Base-by-base conservation (phyloP, 306 rosid genomes). In the Bauhinia variegata region DNA sequence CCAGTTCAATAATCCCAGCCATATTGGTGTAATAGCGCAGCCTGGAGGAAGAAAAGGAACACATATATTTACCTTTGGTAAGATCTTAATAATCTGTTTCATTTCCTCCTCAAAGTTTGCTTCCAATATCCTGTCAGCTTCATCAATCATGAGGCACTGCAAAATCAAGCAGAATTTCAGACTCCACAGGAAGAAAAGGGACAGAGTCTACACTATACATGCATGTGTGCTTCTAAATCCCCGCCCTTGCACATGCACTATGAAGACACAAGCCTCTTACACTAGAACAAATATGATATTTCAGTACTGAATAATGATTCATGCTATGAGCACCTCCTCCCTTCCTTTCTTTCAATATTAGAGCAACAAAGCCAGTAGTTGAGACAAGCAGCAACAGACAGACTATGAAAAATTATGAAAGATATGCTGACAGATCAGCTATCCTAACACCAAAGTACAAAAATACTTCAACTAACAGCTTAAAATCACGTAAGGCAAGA, bases 101-200 rank as follows among this genome's bases (percentile, higher is more conserved):
- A 90, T 93, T 72, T 93, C 99, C 56, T 93, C 96, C 88, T 90
- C 97, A 80, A 93, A 93, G 74, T 93, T 93, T 18, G 89, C 77
- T 85, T 93, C 97, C 84, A 93, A 66, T 81, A 93, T 83, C 90
- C 96, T 88, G 87, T 90, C 97, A 19, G 97, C 99, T 83, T 93
- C 99, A 79, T 93, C 99, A 56, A 90, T 86, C 37, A 90, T 67
- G 19, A 90, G 97, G 70, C 96, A 93, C 99, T 89, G 88, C 74
- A 76, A 72, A 67, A 65, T 28, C 66, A 70, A 16, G 57, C 59
- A 70, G 43, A 48, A 52, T 30, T 68, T 76, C 47, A 23, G 68
- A 52, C 30, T 68, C 73, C 47, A 23, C 65, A 62, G 50, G 49
- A 66, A 69, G 78, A 75, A 67, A 55, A 39, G 32, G 30, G 65